Percentiles rank a stretch among this genome's conserved stretches.
phyloP scores from a whole-genome alignment of 164 flowering plant species.

The Vitis vinifera region DNA sequence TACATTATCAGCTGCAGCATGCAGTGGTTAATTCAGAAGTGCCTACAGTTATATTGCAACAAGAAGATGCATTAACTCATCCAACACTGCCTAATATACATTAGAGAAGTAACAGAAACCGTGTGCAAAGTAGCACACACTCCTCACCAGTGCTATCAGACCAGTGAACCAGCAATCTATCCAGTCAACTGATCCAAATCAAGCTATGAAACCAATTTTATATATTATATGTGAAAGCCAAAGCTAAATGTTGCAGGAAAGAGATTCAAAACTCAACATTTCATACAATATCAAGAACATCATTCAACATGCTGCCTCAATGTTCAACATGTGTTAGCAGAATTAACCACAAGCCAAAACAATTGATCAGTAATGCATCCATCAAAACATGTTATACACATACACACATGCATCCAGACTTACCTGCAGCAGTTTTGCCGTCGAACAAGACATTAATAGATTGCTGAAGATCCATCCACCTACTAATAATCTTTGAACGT shows the following conservation, averaged over 20 bases:
- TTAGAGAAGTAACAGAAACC: neutral
- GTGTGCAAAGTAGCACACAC: neutral
- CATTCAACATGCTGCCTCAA: too few relatives aligned
- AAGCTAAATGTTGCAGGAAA: too few relatives aligned
- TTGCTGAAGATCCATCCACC: constrained; percentile 81
- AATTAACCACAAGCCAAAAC: too few relatives aligned
- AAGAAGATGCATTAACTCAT: neutral
- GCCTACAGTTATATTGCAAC: neutral
- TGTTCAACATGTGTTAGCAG: too few relatives aligned
- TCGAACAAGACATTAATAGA: constrained; percentile 65
- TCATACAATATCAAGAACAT: too few relatives aligned
- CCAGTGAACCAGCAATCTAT: too few relatives aligned
- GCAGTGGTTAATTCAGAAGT: neutral
- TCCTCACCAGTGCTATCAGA: too few relatives aligned
- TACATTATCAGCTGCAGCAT: neutral
- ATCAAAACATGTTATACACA: neutral
- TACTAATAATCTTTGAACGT: constrained; percentile 27
- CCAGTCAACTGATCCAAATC: too few relatives aligned
- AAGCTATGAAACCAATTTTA: too few relatives aligned
- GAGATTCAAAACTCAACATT: too few relatives aligned
- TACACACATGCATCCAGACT: constrained; percentile 8
- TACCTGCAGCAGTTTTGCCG: constrained; percentile 60
- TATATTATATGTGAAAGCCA: too few relatives aligned
- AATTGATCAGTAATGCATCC: too few relatives aligned
- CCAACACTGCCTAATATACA: neutral